Conservation (phyloP, 495 filamentous ascomycete genomes). For the Letharia lupina region DNA sequence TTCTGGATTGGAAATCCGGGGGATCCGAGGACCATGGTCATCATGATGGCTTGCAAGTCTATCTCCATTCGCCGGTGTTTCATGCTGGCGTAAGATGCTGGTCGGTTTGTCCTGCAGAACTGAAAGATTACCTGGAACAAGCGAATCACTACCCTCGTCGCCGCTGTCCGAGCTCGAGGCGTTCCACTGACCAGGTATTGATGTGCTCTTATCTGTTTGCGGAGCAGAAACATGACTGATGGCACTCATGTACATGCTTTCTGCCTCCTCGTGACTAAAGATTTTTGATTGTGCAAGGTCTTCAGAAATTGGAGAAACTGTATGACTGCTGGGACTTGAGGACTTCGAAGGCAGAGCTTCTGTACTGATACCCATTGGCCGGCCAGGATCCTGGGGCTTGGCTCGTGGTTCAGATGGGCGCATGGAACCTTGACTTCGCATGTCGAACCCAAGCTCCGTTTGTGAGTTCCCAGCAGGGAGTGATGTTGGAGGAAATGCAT, state of each 20-base stretch:
- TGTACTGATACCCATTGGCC: background rate
- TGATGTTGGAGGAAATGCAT: background rate
- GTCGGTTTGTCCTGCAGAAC: background rate
- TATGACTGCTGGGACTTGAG: slow-evolving; percentile 3
- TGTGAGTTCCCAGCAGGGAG: background rate
- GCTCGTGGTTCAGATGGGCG: slow-evolving; percentile 18
- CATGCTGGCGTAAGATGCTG: background rate
- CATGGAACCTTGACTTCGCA: background rate
- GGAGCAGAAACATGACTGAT: slow-evolving; percentile 40
- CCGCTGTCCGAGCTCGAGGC: slow-evolving; percentile 11
- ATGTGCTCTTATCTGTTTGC: slow-evolving; percentile 29
- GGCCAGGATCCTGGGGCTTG: slow-evolving; percentile 5
- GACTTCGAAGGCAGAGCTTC: slow-evolving; percentile 9
- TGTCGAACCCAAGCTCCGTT: background rate
- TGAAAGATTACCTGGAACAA: background rate
- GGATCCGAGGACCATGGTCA: background rate
- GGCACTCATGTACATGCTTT: slow-evolving; percentile 92
- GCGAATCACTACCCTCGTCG: background rate
- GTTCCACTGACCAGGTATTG: slow-evolving; percentile 14
- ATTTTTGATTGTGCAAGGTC: slow-evolving; percentile 65
- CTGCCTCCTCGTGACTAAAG: slow-evolving; percentile 85
- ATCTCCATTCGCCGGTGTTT: background rate
- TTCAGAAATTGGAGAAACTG: slow-evolving; percentile 27
- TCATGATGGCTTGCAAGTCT: background rate
- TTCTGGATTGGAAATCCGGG: background rate